A percentile compares a stretch with the other conserved stretches of the same genome.
Evolutionary conservation across 2,329 filamentous ascomycete species (phyloP).

Genomic region (Cladorrhinum sp.): DNA sequence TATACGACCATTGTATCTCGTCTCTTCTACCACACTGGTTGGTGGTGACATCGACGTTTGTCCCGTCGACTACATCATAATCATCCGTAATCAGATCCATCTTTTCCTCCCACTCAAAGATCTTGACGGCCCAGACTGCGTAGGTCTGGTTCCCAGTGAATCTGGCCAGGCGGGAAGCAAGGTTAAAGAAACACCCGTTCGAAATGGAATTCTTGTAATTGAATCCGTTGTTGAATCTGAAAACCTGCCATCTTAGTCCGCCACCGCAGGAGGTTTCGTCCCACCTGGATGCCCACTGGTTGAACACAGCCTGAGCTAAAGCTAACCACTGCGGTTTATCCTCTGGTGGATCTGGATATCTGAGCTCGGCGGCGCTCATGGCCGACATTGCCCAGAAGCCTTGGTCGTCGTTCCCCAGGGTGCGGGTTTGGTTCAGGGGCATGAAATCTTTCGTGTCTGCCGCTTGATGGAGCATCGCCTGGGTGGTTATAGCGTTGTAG

Average conservation of each 20-base stretch:
- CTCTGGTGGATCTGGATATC: conserved; percentile 64
- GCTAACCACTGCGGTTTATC: conserved; percentile 72
- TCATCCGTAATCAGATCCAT: conserved; percentile 55
- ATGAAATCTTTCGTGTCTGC: conserved; percentile 61
- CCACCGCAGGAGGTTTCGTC: conserved; percentile 64
- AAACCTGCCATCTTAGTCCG: conserved; percentile 84
- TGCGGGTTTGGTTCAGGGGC: conserved; percentile 62
- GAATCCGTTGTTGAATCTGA: conserved; percentile 69
- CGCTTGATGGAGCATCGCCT: conserved; percentile 60
- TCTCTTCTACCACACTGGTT: conserved; percentile 52
- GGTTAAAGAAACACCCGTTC: conserved; percentile 68
- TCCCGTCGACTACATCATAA: conserved; percentile 58
- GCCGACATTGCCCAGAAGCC: conserved; percentile 84
- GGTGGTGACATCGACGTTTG: conserved; percentile 30
- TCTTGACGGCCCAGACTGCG: conserved; percentile 67
- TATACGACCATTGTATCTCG: conserved; percentile 66
- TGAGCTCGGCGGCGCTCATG: conserved; percentile 74
- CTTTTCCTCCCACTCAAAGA: conserved; percentile 63
- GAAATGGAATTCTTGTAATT: conserved; percentile 67
- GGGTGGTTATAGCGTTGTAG: conserved; percentile 59
- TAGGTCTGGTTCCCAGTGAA: conserved; percentile 82
- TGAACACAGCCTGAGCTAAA: conserved; percentile 75
- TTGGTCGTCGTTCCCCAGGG: conserved; percentile 70
- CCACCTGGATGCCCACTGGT: conserved; percentile 71
- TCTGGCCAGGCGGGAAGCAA: conserved; percentile 67